These are phyloP conservation scores for Cryptococcus sp. DNA, from an alignment of 1,284 basidiomycete species.

Conservation along the genomic window DNA sequence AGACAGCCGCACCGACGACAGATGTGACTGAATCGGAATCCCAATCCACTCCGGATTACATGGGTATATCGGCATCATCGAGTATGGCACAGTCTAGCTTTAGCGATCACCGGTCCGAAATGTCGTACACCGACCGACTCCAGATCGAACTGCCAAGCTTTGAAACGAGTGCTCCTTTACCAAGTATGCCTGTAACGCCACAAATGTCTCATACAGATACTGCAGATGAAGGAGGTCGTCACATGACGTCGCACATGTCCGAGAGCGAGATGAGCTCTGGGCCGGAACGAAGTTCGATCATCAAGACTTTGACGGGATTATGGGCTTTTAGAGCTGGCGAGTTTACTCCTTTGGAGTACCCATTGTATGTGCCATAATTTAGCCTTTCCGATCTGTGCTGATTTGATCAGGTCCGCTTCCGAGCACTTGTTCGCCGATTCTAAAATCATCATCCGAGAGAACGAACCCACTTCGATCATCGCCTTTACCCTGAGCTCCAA, in stretches of 20 bases:
- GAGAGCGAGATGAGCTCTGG: constrained; percentile 49
- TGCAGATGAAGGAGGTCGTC: constrained; percentile 21
- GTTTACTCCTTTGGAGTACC: constrained; percentile 55
- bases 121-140: constrained; percentile 39
- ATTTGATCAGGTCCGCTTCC: constrained; percentile 39
- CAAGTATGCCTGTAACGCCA: constrained; percentile 44
- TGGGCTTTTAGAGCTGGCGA: constrained; percentile 63
- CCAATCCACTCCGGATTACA: constrained; percentile 3
- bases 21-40: background rate
- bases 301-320: constrained; percentile 80
- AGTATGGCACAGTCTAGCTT: constrained; percentile 18
- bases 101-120: constrained; percentile 30
- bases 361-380: constrained; percentile 47
- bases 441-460: constrained; percentile 89
- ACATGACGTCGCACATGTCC: constrained; percentile 41
- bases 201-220: constrained; percentile 29
- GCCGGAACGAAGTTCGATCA: constrained; percentile 66
- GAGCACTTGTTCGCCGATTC: constrained; percentile 95
- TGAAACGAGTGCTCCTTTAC: constrained; percentile 46
- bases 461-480: constrained; percentile 97
- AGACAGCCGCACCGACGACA: too few species aligned
- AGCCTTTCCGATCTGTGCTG: background rate
- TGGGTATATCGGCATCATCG: constrained; percentile 9
- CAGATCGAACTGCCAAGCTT: constrained; percentile 48
- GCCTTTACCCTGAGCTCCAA: constrained; percentile 91